Evolutionary conservation across 495 filamentous ascomycete genomes (phyloP), one percentile per base, ranked within the genome.

Genomic region (Daldinia caldariorum): DNA sequence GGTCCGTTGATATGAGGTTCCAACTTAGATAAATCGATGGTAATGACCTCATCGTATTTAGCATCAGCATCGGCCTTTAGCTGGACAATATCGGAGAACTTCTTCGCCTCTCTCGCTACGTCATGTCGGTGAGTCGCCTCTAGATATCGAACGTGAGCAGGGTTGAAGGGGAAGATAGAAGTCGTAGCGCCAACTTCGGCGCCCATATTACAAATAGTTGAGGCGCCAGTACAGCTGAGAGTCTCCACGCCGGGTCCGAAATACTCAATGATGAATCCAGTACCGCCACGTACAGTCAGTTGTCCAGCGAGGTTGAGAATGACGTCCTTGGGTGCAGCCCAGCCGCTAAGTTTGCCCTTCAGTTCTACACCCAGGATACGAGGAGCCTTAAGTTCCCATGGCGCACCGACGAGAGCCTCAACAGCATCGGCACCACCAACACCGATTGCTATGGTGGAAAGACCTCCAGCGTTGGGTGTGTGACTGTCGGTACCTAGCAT

Each of bases 401-500:
- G 95, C 9, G 93, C 93, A 78, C 97, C 94, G 2, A 97, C 95
- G 54, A 99, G 88, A 14, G 94, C 95, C 82, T 99, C 95, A 16
- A 98, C 95, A 0, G 95, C 95, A 84, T 99, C 95, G 34, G 95
- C 95, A 76, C 95, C 95, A 70, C 95, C 95, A 35, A 99, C 95
- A 81, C 95, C 95, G 75, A 99, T 99, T 3, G 95, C 96, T 76
- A 97, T 96, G 1, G 93, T 92, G 65, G 91, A 93, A 38, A 99
- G 80, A 66, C 95, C 95, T 78, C 95, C 95, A 13, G 90, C 95
- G 78, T 99, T 98, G 20, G 95, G 95, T 31, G 95, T 97, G 82
- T 98, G 95, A 76, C 94, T 97, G 79, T 99, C 95, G 38, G 95
- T 99, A 63, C 95, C 95, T n/a, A 99, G 87, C 94, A 98, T 97